phyloP scores from a whole-genome alignment of 768 basidiomycete genomes.

The Nidularia sp. region DNA sequence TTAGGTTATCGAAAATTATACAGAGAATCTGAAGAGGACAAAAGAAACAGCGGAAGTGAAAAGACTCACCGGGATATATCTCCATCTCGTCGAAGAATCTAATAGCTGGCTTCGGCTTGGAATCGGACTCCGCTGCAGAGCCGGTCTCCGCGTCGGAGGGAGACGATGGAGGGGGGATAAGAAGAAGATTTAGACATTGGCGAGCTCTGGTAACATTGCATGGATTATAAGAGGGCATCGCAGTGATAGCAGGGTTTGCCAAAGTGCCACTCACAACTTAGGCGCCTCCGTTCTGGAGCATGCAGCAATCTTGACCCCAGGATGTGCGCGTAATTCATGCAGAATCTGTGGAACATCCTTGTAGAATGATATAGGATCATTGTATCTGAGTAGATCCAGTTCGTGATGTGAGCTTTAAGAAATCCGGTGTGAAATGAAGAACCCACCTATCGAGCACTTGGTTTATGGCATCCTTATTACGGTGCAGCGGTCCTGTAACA shows the following conservation, averaged over 20 bases:
- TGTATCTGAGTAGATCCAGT: too few species aligned
- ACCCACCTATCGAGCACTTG: too few species aligned
- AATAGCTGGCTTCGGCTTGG: conserved; percentile 41
- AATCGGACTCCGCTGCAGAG: too few species aligned
- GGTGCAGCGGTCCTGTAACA: too few species aligned
- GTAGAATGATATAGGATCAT: conserved; percentile 65
- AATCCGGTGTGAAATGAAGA: too few species aligned
- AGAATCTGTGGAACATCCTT: conserved; percentile 73
- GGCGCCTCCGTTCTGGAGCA: conserved; percentile 73
- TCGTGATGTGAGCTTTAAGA: too few species aligned
- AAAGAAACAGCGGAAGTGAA: neutral
- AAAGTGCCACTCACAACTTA: too few species aligned
- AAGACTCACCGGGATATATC: conserved; percentile 60
- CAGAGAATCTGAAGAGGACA: neutral
- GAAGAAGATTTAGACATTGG: conserved; percentile 65
- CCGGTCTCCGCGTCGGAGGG: too few species aligned
- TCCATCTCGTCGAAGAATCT: conserved; percentile 68
- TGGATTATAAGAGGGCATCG: neutral
- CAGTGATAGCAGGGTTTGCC: conserved; percentile 54
- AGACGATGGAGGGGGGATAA: conserved; percentile 48
- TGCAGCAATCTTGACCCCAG: conserved; percentile 54
- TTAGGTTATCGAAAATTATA: too few species aligned
- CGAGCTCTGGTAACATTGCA: conserved; percentile 48
- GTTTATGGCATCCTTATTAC: too few species aligned
- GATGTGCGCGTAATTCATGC: conserved; percentile 46